Evolutionary conservation across 441 rosid species (phyloP).

Genomic region (Populus hybrid): DNA sequence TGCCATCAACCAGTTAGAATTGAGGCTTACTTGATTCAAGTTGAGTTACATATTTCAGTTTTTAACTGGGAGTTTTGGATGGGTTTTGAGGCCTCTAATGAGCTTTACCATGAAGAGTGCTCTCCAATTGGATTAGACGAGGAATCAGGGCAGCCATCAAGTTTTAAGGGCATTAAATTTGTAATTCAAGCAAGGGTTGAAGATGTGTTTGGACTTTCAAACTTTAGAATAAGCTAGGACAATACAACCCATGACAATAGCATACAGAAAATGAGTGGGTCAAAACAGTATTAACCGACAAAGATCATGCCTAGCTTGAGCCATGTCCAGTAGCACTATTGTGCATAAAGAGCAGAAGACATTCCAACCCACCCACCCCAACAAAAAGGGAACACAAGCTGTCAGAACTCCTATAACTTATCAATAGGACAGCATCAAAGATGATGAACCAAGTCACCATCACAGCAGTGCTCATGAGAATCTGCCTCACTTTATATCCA

Average conservation of each 20-base stretch:
- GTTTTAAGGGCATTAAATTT: neutral
- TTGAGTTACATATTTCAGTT: neutral
- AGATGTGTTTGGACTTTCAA: neutral
- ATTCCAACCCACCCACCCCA: neutral
- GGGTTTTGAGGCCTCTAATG: neutral
- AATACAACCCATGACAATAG: neutral
- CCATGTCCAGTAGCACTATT: neutral
- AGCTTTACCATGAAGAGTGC: neutral
- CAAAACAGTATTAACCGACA: neutral
- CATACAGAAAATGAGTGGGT: neutral
- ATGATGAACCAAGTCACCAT: neutral
- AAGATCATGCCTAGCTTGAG: neutral
- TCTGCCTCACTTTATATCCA: conserved; percentile 1
- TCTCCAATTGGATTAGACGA: neutral
- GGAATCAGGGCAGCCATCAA: neutral
- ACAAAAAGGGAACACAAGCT: neutral
- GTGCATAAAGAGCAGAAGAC: neutral
- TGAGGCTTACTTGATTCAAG: neutral
- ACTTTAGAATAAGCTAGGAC: neutral
- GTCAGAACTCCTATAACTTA: neutral
- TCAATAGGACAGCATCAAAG: neutral
- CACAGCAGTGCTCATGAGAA: neutral
- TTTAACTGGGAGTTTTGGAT: neutral
- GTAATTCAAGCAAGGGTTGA: neutral
- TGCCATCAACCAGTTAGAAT: neutral